These are phyloP conservation scores for Carpinus fangiana DNA, from an alignment of 306 rosid species.

Conservation along the genomic window DNA sequence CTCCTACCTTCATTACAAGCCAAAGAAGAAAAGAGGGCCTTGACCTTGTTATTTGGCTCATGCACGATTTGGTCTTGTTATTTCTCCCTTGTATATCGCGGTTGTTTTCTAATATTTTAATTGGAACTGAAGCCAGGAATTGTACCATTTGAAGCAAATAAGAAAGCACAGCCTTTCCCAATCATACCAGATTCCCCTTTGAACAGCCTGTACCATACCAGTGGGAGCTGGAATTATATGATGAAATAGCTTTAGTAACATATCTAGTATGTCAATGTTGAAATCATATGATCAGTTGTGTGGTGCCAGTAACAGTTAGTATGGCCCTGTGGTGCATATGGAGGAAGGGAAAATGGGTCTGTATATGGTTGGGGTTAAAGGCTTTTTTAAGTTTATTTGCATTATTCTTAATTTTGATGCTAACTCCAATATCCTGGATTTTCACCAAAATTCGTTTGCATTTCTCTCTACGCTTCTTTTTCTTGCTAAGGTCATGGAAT, in stretches of 20 bases:
- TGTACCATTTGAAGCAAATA: too few relatives aligned
- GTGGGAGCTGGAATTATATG: neutral
- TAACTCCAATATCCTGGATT: neutral
- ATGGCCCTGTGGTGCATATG: neutral
- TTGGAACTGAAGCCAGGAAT: too few relatives aligned
- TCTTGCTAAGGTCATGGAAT: neutral
- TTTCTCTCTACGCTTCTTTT: neutral
- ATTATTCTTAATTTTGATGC: neutral
- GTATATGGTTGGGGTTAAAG: neutral
- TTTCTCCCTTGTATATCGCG: too few relatives aligned
- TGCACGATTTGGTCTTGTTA: neutral
- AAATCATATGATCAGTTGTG: neutral
- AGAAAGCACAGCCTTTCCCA: neutral
- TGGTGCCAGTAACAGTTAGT: neutral
- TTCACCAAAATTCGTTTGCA: neutral
- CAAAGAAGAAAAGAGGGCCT: too few relatives aligned
- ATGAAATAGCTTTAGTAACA: neutral
- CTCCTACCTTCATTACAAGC: too few relatives aligned
- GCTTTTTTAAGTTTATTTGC: neutral
- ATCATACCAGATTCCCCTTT: neutral
- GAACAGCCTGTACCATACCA: neutral
- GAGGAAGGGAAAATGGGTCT: neutral
- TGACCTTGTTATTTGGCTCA: neutral
- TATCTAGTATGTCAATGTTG: neutral
- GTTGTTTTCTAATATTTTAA: too few relatives aligned